Evolutionary conservation across 345 rosid genomes (phyloP).

Genomic region (Citrus reticulata): DNA sequence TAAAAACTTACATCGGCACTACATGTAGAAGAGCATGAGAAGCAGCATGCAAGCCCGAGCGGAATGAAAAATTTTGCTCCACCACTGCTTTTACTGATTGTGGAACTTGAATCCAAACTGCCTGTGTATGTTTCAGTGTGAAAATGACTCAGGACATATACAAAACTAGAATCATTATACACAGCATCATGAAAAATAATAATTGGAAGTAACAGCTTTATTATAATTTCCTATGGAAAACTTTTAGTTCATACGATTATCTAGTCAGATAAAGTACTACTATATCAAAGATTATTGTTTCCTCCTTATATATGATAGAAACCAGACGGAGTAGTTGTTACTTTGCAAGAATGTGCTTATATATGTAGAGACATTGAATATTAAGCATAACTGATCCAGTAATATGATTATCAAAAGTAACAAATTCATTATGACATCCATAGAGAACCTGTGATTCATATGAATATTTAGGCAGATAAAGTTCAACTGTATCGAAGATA

Average conservation of each 20-base stretch:
- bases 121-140: conserved; percentile 41
- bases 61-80: conserved; percentile 40
- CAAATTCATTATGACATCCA: not conserved
- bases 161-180: not conserved
- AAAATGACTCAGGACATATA: not conserved
- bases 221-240: conserved; percentile 10
- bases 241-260: conserved; percentile 75
- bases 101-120: conserved; percentile 88
- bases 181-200: not conserved
- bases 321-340: conserved; percentile 79
- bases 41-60: conserved; percentile 88
- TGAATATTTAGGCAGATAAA: conserved; percentile 72
- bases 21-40: conserved; percentile 87
- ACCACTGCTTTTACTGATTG: conserved; percentile 45
- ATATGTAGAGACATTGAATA: not conserved
- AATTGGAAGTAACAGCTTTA: not conserved
- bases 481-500: conserved; percentile 50
- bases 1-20: conserved; percentile 60
- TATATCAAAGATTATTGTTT: conserved; percentile 41
- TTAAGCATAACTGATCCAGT: not conserved
- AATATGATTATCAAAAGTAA: not conserved
- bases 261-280: conserved; percentile 64
- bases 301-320: conserved; percentile 48
- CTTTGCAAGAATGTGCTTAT: conserved; percentile 48
- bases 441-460: conserved; percentile 74